These are phyloP conservation scores for Cylindrotheca fusiformis DNA, from an alignment of 108 stramenopile species.

Conservation along the genomic window DNA sequence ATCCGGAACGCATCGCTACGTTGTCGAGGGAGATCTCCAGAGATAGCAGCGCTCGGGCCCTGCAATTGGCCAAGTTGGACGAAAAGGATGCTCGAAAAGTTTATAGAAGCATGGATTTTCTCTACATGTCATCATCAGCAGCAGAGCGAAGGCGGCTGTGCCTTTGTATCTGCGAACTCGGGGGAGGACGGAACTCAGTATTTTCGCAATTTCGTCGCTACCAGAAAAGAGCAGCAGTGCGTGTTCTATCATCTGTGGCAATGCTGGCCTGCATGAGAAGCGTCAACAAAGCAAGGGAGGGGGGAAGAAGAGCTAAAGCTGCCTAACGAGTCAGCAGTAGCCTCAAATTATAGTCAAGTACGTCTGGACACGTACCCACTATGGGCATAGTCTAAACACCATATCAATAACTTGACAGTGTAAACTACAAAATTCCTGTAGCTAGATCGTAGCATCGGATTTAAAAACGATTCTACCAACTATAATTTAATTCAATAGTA, in stretches of 20 bases:
- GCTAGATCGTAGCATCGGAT: not conserved
- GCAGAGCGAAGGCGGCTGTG: not conserved
- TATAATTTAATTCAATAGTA: constrained; percentile 1
- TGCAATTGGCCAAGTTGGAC: not conserved
- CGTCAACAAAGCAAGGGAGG: too few species aligned
- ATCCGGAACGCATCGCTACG: not conserved
- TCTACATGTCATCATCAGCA: not conserved
- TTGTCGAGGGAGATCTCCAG: not conserved
- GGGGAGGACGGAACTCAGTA: too few species aligned
- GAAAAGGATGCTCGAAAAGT: not conserved
- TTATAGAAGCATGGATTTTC: not conserved
- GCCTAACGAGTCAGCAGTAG: too few species aligned
- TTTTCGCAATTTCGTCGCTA: too few species aligned
- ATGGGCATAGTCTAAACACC: not conserved
- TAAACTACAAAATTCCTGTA: not conserved
- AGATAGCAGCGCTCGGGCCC: not conserved
- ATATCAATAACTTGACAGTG: not conserved
- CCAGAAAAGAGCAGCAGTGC: not conserved
- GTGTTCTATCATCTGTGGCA: not conserved
- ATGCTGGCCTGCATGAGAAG: too few species aligned
- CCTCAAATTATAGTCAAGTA: too few species aligned
- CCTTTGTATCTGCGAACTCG: too few species aligned
- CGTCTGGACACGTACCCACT: too few species aligned
- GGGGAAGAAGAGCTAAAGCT: too few species aligned
- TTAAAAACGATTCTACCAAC: not conserved